Conservation (phyloP, 2,329 filamentous ascomycete genomes). For the Colletotrichum tofieldiae region DNA sequence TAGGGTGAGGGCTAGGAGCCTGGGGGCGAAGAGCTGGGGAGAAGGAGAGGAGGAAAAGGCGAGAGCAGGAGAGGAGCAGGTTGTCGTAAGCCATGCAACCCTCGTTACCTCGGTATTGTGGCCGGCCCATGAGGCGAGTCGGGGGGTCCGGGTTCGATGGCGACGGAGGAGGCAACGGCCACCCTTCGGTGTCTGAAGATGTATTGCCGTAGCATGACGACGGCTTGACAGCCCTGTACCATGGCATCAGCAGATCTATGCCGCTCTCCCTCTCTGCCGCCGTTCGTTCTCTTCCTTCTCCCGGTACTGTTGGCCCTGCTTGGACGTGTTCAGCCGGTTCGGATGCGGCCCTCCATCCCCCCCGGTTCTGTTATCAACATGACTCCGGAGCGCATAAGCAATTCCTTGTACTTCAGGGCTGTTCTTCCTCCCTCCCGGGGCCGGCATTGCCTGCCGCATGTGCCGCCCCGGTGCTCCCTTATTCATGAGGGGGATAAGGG, state of each 20-base stretch:
- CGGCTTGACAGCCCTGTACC: constrained; percentile 27
- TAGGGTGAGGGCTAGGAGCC: constrained; percentile 4
- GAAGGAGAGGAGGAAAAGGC: not conserved
- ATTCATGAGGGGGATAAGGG: not conserved
- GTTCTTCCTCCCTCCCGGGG: not conserved
- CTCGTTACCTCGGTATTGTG: constrained; percentile 26
- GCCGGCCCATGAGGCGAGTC: constrained; percentile 7
- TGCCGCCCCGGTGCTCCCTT: not conserved
- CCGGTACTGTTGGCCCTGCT: constrained; percentile 15
- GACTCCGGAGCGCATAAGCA: constrained; percentile 30
- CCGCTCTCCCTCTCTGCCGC: not conserved
- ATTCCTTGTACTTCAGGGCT: constrained; percentile 1
- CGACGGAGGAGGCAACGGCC: constrained; percentile 14
- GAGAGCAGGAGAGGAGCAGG: not conserved
- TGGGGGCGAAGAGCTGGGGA: constrained; percentile 23
- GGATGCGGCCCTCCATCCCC: constrained; percentile 8
- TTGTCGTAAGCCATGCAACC: not conserved
- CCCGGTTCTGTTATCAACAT: constrained; percentile 13
- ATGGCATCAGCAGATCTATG: constrained; percentile 28
- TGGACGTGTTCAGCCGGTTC: constrained; percentile 5
- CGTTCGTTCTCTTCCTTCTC: constrained; percentile 3
- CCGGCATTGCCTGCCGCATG: constrained; percentile 20
- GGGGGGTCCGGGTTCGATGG: constrained; percentile 16
- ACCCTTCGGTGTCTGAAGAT: constrained; percentile 22
- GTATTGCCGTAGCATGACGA: constrained; percentile 28